Conservation (phyloP, 2,329 filamentous ascomycete species). For the Sclerotinia glacialis region DNA sequence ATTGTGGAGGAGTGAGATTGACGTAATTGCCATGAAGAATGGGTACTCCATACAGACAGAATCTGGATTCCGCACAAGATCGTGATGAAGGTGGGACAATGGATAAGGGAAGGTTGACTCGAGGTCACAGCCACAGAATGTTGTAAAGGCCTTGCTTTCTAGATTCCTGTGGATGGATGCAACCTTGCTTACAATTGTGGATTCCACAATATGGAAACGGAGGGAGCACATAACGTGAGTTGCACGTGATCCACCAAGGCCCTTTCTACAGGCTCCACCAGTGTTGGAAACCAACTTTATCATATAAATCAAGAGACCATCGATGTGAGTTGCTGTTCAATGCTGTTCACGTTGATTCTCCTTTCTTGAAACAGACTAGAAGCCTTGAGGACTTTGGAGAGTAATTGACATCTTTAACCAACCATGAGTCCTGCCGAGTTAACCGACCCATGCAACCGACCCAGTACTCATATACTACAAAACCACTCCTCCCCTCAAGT, state of each 20-base stretch:
- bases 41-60: neutral
- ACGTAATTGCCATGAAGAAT: constrained; percentile 11
- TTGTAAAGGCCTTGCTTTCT: neutral
- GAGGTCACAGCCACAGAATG: neutral
- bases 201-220: too few species aligned
- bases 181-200: neutral
- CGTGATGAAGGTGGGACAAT: constrained; percentile 4
- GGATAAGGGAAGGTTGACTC: constrained; percentile 7
- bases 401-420: neutral
- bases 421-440: neutral
- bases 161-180: neutral
- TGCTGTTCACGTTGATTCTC: too few species aligned
- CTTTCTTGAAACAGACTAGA: neutral
- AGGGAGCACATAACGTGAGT: neutral
- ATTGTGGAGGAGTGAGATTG: neutral
- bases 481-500: too few species aligned
- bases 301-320: too few species aligned
- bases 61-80: constrained; percentile 14
- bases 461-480: neutral
- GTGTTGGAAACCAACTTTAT: too few species aligned
- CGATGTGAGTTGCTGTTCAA: too few species aligned
- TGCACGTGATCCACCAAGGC: neutral
- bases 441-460: neutral
- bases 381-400: neutral
- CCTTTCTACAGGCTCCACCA: neutral